Evolutionary conservation across 2,329 filamentous ascomycete genomes (phyloP), one percentile per base, ranked within the genome.

Genomic region (Phyllosticta capitalensis): DNA sequence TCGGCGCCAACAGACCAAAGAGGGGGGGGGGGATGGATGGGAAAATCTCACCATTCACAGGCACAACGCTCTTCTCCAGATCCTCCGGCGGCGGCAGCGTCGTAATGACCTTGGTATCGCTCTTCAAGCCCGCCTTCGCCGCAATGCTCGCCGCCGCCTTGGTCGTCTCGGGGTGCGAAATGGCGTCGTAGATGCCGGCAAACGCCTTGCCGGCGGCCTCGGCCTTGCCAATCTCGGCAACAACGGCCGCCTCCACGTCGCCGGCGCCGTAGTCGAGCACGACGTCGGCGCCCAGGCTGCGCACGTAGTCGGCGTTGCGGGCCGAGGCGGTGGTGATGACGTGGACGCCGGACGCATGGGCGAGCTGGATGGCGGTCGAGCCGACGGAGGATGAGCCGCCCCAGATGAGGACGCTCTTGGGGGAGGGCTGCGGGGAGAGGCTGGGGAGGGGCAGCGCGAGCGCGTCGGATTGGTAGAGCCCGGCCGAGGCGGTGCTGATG

Each of bases 401-500:
- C 68, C 71, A 74, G 57, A 74, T 63, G 17, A 74, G 63, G 12
- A 78, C 66, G 5, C 71, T 72, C 65, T n/a, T 45, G 51, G 68
- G 67, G 3, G 64, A 64, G 3, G 26, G 52, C 22, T 69, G 65
- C 7, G 69, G 61, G 52, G 65, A 66, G 12, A 71, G 63, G 22
- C 66, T 70, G 0, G 77, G 75, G 38, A 70, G 65, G 0, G 73
- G 69, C 4, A 78, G 69, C 9, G 67, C 71, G 9, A 79, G 70
- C 48, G 71, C 66, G 48, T 70, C 67, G 20, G 69, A 66, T 61
- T 71, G 69, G 68, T 74, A 78, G 14, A 79, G 72, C 24, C 71
- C 73, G n/a, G 69, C 67, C 19, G 74, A 67, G 17, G 76, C 75
- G 3, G 77, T 78, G 22, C 74, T 73, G 59, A 78, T 68, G 20